A percentile compares a stretch with the other conserved stretches of the same genome.
Evolutionary conservation across 2,329 filamentous ascomycete genomes (phyloP).

Genomic region (Diaporthe ampelina): DNA sequence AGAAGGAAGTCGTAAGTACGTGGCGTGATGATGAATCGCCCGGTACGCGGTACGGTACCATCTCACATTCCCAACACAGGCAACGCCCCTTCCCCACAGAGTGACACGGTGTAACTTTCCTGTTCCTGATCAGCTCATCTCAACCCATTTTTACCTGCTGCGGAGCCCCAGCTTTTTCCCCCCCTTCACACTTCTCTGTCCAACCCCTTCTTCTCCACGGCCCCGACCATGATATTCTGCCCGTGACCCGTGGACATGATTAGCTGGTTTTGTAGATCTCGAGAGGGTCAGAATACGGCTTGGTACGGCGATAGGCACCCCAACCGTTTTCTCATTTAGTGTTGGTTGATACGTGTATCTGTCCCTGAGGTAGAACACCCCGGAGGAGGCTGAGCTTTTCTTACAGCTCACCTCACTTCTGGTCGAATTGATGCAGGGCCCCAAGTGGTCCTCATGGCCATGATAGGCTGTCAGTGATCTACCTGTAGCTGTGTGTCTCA

Average conservation of each 20-base stretch:
- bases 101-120: conserved; percentile 31
- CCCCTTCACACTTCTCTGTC: neutral
- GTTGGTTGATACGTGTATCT: neutral
- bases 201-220: neutral
- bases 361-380: neutral
- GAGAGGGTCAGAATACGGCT: neutral
- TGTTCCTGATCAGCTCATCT: conserved; percentile 34
- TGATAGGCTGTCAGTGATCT: neutral
- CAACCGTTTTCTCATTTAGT: neutral
- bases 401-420: conserved; percentile 1
- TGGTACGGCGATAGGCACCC: conserved; percentile 11
- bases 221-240: neutral
- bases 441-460: neutral
- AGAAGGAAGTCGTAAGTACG: conserved; percentile 10
- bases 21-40: conserved; percentile 32
- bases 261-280: neutral
- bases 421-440: neutral
- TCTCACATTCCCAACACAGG: conserved; percentile 24
- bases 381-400: neutral
- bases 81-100: conserved; percentile 35
- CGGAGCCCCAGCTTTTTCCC: conserved; percentile 25
- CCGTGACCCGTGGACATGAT: neutral
- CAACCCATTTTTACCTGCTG: conserved; percentile 20
- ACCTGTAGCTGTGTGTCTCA: conserved; percentile 12
- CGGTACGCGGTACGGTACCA: conserved; percentile 6